Conservation (phyloP, 2,329 filamentous ascomycete genomes). For the Chrysoporthe austroafricana region DNA sequence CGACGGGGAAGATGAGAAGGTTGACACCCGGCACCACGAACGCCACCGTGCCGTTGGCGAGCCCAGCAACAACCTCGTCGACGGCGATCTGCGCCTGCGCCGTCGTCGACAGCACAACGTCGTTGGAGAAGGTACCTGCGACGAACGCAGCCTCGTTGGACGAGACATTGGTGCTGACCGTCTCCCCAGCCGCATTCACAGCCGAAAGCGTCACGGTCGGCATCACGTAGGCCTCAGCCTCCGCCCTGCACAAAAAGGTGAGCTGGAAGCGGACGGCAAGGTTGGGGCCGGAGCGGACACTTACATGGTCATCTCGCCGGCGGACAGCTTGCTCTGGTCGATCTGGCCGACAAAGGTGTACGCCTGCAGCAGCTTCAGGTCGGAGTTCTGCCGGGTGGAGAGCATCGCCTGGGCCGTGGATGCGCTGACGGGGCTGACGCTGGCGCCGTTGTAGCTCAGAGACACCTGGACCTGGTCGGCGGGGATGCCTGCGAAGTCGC, state of each 20-base stretch:
- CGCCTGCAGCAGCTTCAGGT: conserved; percentile 57
- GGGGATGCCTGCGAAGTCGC: conserved; percentile 55
- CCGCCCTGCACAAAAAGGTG: conserved; percentile 45
- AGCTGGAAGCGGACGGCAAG: conserved; percentile 13
- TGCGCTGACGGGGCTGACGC: conserved; percentile 49
- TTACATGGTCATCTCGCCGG: conserved; percentile 62
- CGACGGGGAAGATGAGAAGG: conserved; percentile 71
- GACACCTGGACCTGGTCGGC: conserved; percentile 58
- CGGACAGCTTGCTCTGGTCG: conserved; percentile 57
- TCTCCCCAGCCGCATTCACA: conserved; percentile 52
- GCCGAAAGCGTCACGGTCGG: conserved; percentile 70
- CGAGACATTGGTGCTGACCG: conserved; percentile 66
- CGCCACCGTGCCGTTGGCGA: conserved; percentile 58
- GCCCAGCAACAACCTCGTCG: conserved; percentile 47
- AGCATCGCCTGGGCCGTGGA: conserved; percentile 32
- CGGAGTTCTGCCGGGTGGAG: conserved; percentile 30
- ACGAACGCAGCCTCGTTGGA: conserved; percentile 74
- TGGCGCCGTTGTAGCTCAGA: conserved; percentile 58
- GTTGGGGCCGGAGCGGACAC: conserved; percentile 33
- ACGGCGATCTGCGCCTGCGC: conserved; percentile 54
- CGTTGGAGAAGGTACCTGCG: conserved; percentile 68
- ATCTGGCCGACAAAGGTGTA: conserved; percentile 73
- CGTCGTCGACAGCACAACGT: conserved; percentile 56
- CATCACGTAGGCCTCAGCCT: conserved; percentile 66
- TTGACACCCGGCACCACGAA: conserved; percentile 72